These are phyloP conservation scores for Ophidiomyces ophidiicola DNA, from an alignment of 2,329 filamentous ascomycete genomes.

Conservation along the genomic window DNA sequence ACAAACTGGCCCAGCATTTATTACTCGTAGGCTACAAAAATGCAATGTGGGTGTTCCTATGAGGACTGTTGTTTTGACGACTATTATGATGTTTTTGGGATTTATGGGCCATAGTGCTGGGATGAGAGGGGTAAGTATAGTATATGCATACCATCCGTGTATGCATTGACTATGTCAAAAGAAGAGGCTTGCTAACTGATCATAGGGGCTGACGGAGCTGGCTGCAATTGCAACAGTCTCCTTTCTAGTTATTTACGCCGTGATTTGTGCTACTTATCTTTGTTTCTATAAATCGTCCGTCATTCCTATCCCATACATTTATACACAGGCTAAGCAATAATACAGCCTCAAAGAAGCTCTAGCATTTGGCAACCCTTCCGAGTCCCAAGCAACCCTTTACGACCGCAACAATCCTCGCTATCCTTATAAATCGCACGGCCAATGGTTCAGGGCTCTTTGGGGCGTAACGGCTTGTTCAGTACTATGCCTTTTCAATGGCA, in stretches of 20 bases:
- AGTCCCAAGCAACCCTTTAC: constrained; percentile 16
- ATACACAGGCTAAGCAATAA: background rate
- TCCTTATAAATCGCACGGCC: constrained; percentile 22
- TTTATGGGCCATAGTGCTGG: constrained; percentile 30
- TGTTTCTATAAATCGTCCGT: constrained; percentile 24
- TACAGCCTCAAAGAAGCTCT: constrained; percentile 30
- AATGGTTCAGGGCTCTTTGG: constrained; percentile 21
- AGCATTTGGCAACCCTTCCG: constrained; percentile 29
- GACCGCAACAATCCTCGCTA: constrained; percentile 18
- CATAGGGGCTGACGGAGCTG: constrained; percentile 28
- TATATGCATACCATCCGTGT: background rate
- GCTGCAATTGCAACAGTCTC: constrained; percentile 29
- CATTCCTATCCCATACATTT: background rate
- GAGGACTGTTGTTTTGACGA: constrained; percentile 29
- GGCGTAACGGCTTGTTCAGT: constrained; percentile 17
- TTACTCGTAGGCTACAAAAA: constrained; percentile 27
- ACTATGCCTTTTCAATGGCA: constrained; percentile 18
- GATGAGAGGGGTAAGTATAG: constrained; percentile 24
- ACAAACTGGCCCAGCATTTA: constrained; percentile 32
- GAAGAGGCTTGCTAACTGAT: background rate
- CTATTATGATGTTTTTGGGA: constrained; percentile 28
- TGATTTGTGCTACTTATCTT: constrained; percentile 34
- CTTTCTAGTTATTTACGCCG: constrained; percentile 30
- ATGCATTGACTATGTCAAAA: background rate
- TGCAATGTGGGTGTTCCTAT: constrained; percentile 31